Base-by-base conservation (phyloP, 106 monocot genomes). In the Posidonia australis region DNA sequence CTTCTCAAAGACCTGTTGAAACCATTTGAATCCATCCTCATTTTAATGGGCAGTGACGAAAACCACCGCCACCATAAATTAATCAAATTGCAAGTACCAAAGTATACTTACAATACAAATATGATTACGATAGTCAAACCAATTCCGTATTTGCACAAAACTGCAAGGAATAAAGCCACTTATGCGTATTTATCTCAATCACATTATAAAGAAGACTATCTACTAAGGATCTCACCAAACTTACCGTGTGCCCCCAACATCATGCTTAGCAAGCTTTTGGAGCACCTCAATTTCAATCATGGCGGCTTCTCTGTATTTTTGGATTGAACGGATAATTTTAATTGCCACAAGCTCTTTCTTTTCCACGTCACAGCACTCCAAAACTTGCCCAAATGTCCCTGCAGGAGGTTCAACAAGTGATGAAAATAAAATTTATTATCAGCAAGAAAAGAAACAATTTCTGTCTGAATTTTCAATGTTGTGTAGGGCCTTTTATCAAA, bases 91-190 rank as follows among this genome's bases (percentile, higher is more conserved):
- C 67, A 74, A 42, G 32, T 62, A 70, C 57, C 51, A 71, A 60
- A 48, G 72, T 71, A 75, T 86, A 96, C 94, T 96, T 86, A 96
- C 94, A 73, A 96, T 96, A 84, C 94, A 96, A 71, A 96, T 84
- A 84, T 96, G 94, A 80, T 90, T 96, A 78, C 86, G 94, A 84
- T 96, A 96, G 81, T 96, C 94, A 90, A 96, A 96, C 94, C 94
- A 96, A 82, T 89, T 86, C 81, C 86, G 86, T 62, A 96, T 96
- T 82, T 90, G 90, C 81, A 96, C 94, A 83, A 86, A 96, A 68
- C 94, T 96, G 86, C 86, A 96, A 72, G 49, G 48, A 76, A 80
- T 71, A 74, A 67, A 80, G 76, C 21, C 44, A 70, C 54, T 70
- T 67, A 72, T 69, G 44, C 62, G 70, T 66, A 78, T 72, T 60